Evolutionary conservation across 345 rosid genomes (phyloP).

Genomic region (Trapa bicornis): DNA sequence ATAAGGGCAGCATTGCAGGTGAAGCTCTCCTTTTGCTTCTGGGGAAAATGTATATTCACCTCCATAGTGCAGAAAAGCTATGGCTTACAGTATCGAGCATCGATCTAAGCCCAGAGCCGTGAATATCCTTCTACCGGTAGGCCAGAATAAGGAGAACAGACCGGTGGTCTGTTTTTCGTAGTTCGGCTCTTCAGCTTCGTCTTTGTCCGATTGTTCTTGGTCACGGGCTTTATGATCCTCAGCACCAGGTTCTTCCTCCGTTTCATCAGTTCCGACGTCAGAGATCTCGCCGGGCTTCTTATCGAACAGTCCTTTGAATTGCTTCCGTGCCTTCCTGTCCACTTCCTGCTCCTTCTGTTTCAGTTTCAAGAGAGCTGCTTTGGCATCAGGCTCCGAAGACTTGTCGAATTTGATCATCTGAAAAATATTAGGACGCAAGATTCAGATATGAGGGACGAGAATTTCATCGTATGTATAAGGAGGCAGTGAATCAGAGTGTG

Average conservation of each 20-base stretch:
- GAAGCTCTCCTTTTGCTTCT: not conserved
- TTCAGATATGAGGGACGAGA: slow-evolving; percentile 8
- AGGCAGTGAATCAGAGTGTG: not conserved
- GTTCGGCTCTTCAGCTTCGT: slow-evolving; percentile 18
- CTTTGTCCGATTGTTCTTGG: not conserved
- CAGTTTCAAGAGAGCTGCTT: slow-evolving; percentile 62
- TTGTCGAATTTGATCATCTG: slow-evolving; percentile 54
- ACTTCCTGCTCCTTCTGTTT: slow-evolving; percentile 83
- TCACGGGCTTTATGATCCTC: slow-evolving; percentile 12
- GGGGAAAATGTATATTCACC: not conserved
- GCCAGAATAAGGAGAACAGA: slow-evolving; percentile 42
- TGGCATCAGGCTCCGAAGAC: slow-evolving; percentile 49
- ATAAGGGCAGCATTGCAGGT: not conserved
- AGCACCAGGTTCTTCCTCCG: slow-evolving; percentile 7
- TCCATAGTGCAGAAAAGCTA: not conserved
- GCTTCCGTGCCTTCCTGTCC: slow-evolving; percentile 62
- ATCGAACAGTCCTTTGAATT: slow-evolving; percentile 89
- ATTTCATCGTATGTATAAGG: not conserved
- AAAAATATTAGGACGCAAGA: slow-evolving; percentile 5
- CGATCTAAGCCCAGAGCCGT: slow-evolving; percentile 3
- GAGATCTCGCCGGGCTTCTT: slow-evolving; percentile 92
- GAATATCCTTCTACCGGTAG: slow-evolving; percentile 17
- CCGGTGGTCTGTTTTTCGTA: slow-evolving; percentile 10
- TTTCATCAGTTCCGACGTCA: slow-evolving; percentile 21
- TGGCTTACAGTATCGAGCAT: not conserved